Base-by-base conservation (phyloP, 169 alveolate species). In the Plasmodium reichenowi region DNA sequence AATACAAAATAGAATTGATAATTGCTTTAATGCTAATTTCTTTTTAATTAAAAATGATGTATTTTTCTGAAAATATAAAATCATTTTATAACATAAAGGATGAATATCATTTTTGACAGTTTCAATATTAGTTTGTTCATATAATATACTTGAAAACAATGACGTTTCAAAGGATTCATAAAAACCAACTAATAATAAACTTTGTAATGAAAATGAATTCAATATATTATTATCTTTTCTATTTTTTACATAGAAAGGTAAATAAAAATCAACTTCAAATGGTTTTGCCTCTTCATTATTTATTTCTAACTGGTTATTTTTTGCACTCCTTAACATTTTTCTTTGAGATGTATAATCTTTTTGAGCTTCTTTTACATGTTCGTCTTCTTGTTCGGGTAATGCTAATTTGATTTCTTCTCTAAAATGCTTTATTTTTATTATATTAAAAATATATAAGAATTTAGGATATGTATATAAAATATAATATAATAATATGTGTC, bases 291-390 rank as follows among this genome's bases (percentile, higher is more conserved):
- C 80, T 4, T 29, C 48, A 13, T 47, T 47, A 38, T 15, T 50
- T 38, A 38, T 38, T n/a, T 43, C 56, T n/a, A 43, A 47, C 22
- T 32, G 17, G 26, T 83, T 83, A 7, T 68, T 50, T 26, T 83
- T 83, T 13, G 72, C 67, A 72, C 71, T 72, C 72, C 26, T 62
- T 62, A 86, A 67, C 38, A 45, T 72, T 72, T 71, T 86, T 32
- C 22, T 72, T 86, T 86, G 54, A 24, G 86, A 64, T 6, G 92
- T 62, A 62, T 26, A 72, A 72, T 72, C 92, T 17, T 64, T 67
- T 72, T 83, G 91, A 24, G 72, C 52, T 17, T 72, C 92, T 22
- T 86, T 70, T 5, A 86, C 70, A 71, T 86, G 92, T 48, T 70
- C 68, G 9, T 70, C 88, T 0, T 72, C 86, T 43, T 72, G 32